Base-by-base conservation (phyloP, 2,329 filamentous ascomycete species). In the Pseudocercospora cruenta region DNA sequence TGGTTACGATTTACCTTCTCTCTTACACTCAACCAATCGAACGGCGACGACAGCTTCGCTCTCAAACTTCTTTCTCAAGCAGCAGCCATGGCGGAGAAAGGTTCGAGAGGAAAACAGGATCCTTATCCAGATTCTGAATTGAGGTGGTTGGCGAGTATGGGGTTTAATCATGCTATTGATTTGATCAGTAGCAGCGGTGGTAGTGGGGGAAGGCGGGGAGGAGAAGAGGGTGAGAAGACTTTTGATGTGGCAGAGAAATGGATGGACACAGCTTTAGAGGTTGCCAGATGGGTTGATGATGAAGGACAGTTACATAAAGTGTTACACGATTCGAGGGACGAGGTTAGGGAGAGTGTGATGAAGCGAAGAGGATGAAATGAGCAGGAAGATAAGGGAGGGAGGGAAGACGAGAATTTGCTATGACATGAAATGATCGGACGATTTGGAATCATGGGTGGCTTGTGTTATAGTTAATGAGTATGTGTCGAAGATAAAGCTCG, bases 1-100 rank as follows among this genome's bases (percentile, higher is more conserved):
- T 96, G 95, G 81, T 86, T 94, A 54, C 87, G 92, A 0, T 93
- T 91, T 71, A 82, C 95, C 1, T 91, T 88, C 0, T 85, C 90
- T 0, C 78, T 93, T 4, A 84, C 88, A 55, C 84, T 87, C 21
- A n/a, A 33, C n/a, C 26, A 24, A 24, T 12, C 22, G 6, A 24
- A 24, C 6, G 60, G 28, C 6, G 39, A 69, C 8, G 58, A 62
- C 53, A 47, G 60, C 16, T 70, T 76, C 54, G 67, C 68, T 2
- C 61, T 75, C 19, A 72, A 74, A 63, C 82, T 93, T 3, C 79
- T 93, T 7, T 84, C 88, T n/a, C 88, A 93, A 73, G 86, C 88
- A 1, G 82, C 83, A 1, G 76, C 76, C 1, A 82, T 89, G 61
- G 85, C 86, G 6, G 81, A 80, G 2, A 68, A 67, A 55, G 72